Percentiles rank a stretch among this genome's conserved stretches.
These are phyloP conservation scores for Tillandsia fasciculata DNA, from an alignment of 176 grass and related monocot species.

Conservation along the genomic window DNA sequence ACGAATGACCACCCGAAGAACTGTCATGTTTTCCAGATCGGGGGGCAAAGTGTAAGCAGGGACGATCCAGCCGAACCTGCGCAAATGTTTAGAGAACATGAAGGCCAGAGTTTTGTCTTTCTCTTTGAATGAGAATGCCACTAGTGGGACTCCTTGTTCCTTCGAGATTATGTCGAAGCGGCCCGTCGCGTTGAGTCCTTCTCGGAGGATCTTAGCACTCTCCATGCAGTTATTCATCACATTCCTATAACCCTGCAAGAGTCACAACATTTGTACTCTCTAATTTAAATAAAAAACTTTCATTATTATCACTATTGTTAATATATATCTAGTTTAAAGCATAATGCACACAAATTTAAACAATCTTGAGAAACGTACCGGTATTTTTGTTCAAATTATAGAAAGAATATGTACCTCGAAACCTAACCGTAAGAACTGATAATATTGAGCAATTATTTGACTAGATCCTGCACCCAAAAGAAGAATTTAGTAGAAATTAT, in stretches of 20 bases:
- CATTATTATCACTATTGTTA: too few species aligned
- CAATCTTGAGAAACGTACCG: too few species aligned
- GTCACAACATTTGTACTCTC: background rate
- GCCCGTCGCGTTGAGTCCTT: conserved; percentile 40
- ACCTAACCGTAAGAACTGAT: conserved; percentile 75
- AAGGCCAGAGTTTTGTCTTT: conserved; percentile 29
- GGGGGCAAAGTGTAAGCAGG: conserved; percentile 88
- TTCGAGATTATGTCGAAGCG: conserved; percentile 70
- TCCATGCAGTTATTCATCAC: conserved; percentile 93
- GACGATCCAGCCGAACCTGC: conserved; percentile 72
- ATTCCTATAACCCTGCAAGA: conserved; percentile 52
- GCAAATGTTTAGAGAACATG: conserved; percentile 38
- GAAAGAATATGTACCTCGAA: conserved; percentile 44
- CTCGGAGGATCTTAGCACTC: conserved; percentile 41
- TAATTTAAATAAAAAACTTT: background rate
- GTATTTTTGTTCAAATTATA: background rate
- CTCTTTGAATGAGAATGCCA: conserved; percentile 71
- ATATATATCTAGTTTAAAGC: too few species aligned
- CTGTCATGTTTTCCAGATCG: conserved; percentile 56
- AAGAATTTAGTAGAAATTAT: background rate
- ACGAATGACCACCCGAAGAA: conserved; percentile 32
- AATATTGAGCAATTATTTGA: conserved; percentile 90
- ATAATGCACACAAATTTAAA: too few species aligned
- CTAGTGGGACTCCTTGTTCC: conserved; percentile 66
- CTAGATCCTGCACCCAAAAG: conserved; percentile 43